These are phyloP conservation scores for Penicillium sp. DNA, from an alignment of 2,329 filamentous ascomycete genomes.

Conservation along the genomic window DNA sequence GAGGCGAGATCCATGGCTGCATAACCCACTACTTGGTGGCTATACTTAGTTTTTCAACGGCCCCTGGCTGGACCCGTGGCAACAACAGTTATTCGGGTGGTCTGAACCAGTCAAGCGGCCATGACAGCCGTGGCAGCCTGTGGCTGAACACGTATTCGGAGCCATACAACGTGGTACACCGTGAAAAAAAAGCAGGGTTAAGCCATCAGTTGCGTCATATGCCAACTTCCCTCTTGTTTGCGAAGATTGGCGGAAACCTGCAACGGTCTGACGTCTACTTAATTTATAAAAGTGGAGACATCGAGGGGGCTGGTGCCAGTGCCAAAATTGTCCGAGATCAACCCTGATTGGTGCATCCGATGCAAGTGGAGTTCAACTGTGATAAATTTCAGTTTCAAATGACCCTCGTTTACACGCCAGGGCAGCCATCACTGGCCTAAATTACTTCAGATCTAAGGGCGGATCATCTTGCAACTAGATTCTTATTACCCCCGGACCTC, in stretches of 20 bases:
- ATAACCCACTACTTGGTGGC: not conserved
- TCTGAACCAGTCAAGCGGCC: not conserved
- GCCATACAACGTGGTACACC: not conserved
- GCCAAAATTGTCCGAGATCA: slow-evolving; percentile 7
- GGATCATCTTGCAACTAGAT: not conserved
- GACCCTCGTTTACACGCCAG: not conserved
- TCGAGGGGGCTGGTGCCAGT: not conserved
- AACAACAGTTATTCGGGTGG: slow-evolving; percentile 5
- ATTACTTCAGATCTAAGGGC: not conserved
- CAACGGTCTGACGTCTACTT: slow-evolving; percentile 25
- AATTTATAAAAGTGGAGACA: slow-evolving; percentile 26
- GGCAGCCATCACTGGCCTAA: not conserved
- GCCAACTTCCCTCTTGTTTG: slow-evolving; percentile 2
- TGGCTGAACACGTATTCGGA: not conserved
- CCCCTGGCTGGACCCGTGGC: slow-evolving; percentile 18
- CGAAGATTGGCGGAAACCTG: not conserved
- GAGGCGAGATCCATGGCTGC: not conserved
- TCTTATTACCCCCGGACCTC: not conserved
- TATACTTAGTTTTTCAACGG: not conserved
- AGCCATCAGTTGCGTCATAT: slow-evolving; percentile 21
- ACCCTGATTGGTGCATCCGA: slow-evolving; percentile 8
- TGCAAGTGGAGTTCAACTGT: not conserved
- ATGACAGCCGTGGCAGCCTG: not conserved
- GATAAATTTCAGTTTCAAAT: not conserved
- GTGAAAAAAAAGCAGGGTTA: not conserved